Evolutionary conservation across 225 moss, liverwort and hornwort genomes (phyloP).

Genomic region (Physcomitrium patens): DNA sequence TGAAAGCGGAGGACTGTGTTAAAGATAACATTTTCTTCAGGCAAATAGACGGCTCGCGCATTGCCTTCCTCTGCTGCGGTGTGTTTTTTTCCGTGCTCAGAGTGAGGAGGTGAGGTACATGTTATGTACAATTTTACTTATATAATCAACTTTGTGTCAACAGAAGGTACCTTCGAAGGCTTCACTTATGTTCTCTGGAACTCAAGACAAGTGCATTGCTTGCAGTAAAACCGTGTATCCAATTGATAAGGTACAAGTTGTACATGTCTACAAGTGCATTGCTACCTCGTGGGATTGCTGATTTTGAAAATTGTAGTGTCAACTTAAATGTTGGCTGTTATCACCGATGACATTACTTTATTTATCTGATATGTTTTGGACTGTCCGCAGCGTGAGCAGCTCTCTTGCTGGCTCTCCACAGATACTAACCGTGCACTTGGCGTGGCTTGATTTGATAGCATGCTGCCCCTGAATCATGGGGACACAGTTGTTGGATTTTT

Average conservation of each 20-base stretch:
- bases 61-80: constrained; percentile 2
- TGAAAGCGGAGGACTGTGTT: background rate
- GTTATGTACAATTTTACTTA: constrained; percentile 10
- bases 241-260: constrained; percentile 76
- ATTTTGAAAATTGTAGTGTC: background rate
- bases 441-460: background rate
- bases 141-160: background rate
- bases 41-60: background rate
- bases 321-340: background rate
- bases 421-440: background rate
- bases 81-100: background rate
- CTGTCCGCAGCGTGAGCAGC: background rate
- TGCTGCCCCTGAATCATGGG: background rate
- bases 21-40: background rate
- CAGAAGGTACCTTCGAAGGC: constrained; percentile 86
- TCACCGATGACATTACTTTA: background rate
- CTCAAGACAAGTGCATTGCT: constrained; percentile 94
- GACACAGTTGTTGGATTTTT: background rate
- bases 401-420: background rate
- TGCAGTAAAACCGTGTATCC: constrained; percentile 95
- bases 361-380: background rate
- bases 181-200: constrained; percentile 90
- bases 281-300: background rate
- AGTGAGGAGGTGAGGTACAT: background rate
- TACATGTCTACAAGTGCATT: background rate